These are phyloP conservation scores for Calcarisporium arbuscula DNA, from an alignment of 2,329 filamentous ascomycete species.

Conservation along the genomic window DNA sequence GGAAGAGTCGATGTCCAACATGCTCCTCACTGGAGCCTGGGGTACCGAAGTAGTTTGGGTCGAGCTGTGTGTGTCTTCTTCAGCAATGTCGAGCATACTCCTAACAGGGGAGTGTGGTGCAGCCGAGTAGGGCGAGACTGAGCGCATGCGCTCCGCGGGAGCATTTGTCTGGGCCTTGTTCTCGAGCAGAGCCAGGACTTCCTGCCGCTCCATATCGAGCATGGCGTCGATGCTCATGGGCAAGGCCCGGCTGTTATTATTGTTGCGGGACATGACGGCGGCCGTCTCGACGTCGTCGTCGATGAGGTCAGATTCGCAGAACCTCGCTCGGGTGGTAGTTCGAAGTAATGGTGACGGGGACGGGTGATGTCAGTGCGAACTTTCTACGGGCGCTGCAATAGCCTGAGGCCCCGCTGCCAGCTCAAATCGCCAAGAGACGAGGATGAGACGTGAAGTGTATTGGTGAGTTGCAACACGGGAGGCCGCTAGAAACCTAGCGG, in stretches of 20 bases:
- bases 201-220: conserved; percentile 69
- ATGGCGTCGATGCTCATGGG: conserved; percentile 72
- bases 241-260: conserved; percentile 27
- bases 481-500: conserved; percentile 8
- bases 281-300: conserved; percentile 12
- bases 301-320: too few species aligned
- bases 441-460: too few species aligned
- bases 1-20: conserved; percentile 53
- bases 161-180: conserved; percentile 30
- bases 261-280: conserved; percentile 24
- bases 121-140: conserved; percentile 47
- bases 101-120: conserved; percentile 60
- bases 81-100: conserved; percentile 59
- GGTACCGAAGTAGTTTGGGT: conserved; percentile 27
- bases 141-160: conserved; percentile 33
- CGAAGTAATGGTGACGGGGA: too few species aligned
- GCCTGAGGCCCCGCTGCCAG: too few species aligned
- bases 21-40: conserved; percentile 55
- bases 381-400: too few species aligned
- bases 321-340: too few species aligned
- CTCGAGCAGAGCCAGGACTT: conserved; percentile 65
- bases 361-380: too few species aligned
- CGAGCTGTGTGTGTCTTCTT: conserved; percentile 24
- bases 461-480: too few species aligned
- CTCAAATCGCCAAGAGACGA: too few species aligned